Base-by-base conservation (phyloP, 2,329 filamentous ascomycete species). In the Pseudocercospora eumusae region DNA sequence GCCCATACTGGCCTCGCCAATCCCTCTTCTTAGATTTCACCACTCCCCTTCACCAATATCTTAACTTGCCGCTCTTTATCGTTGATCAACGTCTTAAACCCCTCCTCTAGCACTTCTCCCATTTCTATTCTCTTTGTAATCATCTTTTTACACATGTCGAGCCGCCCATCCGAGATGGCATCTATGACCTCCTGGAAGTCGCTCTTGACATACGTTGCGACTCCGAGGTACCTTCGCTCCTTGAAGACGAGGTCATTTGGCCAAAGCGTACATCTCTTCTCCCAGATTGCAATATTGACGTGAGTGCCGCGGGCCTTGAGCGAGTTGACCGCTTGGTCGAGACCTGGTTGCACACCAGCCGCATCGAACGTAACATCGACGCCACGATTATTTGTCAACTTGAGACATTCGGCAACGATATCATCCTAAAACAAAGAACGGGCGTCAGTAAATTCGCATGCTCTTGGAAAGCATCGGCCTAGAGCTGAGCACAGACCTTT, bases 221-320 rank as follows among this genome's bases (percentile, higher is more conserved):
- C 78, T 33, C 81, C 82, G 70, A 82, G 75, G 61, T 83, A 84
- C n/a, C 70, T 79, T 57, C 79, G 74, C 72, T 84, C 82, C 61
- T 81, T 78, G 74, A 84, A 84, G 3, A 81, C 78, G 36, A 84
- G 73, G 60, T 81, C 77, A 59, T 84, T 84, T 4, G 81, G 80
- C 33, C 75, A 73, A 45, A 84, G 76, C 0, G 75, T 77, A 50
- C 77, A 79, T n/a, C 77, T 71, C 70, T 83, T 82, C 71, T 83
- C 81, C 81, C 82, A 84, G 40, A 85, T 81, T 8, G 82, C 83
- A 56, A 84, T 82, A 59, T 84, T 84, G 59, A 84, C 78, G 28
- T 84, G 75, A 1, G 80, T 83, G 3, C 82, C 82, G 47, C 80
- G 69, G 11, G 81, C 80, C 42, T 81, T 77, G 31, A 82, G 74